These are phyloP conservation scores for Cystobasidium onofrii DNA, from an alignment of 768 basidiomycete species.

Conservation along the genomic window DNA sequence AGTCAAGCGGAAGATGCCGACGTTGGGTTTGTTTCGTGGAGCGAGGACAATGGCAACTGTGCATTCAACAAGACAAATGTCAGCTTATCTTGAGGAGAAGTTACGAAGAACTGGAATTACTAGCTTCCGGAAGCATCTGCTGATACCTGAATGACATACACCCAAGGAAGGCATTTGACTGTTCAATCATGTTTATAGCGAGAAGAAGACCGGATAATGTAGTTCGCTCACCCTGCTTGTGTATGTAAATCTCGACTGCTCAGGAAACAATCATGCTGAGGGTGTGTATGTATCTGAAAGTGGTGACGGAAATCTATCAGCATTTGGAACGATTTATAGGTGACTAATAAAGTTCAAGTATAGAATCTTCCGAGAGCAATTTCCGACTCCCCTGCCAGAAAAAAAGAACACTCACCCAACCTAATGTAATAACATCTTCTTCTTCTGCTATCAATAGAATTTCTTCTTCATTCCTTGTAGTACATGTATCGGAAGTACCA, in stretches of 20 bases:
- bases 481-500: not conserved
- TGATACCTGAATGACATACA: not conserved
- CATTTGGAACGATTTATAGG: too few species aligned
- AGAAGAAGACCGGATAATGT: too few species aligned
- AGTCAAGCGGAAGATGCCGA: slow-evolving; percentile 10
- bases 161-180: too few species aligned
- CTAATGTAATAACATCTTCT: not conserved
- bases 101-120: not conserved
- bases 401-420: not conserved
- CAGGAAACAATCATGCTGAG: not conserved
- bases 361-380: too few species aligned
- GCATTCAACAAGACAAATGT: not conserved
- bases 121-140: slow-evolving; percentile 14
- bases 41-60: slow-evolving; percentile 3
- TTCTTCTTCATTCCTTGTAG: slow-evolving; percentile 8
- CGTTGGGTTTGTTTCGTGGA: not conserved
- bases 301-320: not conserved
- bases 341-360: too few species aligned
- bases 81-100: too few species aligned
- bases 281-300: slow-evolving; percentile 13
- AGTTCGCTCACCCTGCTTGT: not conserved
- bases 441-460: not conserved
- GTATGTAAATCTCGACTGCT: slow-evolving; percentile 12
- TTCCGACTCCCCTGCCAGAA: too few species aligned
- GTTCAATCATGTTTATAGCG: too few species aligned